Evolutionary conservation across 345 rosid genomes (phyloP).

Genomic region (Salix purpurea): DNA sequence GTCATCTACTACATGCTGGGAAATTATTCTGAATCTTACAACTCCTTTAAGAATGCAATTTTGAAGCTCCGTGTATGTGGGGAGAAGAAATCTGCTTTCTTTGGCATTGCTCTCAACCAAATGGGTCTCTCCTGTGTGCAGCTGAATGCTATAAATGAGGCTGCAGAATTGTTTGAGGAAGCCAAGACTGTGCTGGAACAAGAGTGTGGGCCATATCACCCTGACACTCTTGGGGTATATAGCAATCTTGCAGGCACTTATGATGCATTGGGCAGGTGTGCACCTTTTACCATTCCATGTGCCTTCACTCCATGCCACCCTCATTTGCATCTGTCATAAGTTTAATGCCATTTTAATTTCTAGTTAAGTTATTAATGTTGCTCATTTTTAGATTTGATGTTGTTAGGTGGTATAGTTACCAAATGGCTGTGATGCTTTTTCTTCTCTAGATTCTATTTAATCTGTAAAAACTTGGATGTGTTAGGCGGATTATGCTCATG

Average conservation of each 20-base stretch:
- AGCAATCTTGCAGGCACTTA: conserved; percentile 95
- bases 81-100: conserved; percentile 72
- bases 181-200: conserved; percentile 71
- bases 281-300: neutral
- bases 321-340: neutral
- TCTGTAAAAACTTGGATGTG: neutral
- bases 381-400: neutral
- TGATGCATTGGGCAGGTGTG: conserved; percentile 97
- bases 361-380: neutral
- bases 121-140: conserved; percentile 89
- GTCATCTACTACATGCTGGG: conserved; percentile 85
- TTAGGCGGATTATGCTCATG: neutral
- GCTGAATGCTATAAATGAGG: conserved; percentile 63
- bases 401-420: neutral
- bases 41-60: conserved; percentile 57
- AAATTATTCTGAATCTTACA: conserved; percentile 61
- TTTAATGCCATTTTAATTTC: neutral
- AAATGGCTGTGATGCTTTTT: neutral
- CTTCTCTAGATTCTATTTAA: neutral
- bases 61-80: conserved; percentile 70
- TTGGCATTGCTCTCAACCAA: conserved; percentile 83
- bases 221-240: conserved; percentile 81
- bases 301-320: neutral
- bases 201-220: conserved; percentile 86
- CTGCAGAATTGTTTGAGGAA: conserved; percentile 87